These are phyloP conservation scores for Nepenthes gracilis DNA, from an alignment of 148 eudicot species.

Conservation along the genomic window DNA sequence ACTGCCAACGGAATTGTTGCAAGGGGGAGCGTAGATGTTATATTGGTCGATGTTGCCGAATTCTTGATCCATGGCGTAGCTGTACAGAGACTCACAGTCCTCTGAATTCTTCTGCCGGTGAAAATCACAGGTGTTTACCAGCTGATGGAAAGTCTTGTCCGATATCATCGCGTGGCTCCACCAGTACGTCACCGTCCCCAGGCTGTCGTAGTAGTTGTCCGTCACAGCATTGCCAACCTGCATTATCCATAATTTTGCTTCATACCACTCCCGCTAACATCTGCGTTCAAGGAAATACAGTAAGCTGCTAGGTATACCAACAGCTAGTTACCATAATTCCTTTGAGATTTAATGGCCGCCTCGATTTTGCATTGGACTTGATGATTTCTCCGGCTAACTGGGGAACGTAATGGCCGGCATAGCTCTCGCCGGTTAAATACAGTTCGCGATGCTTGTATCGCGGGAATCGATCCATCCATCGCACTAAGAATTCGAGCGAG, in stretches of 20 bases:
- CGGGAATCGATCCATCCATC: constrained; percentile 80
- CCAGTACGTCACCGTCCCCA: constrained; percentile 91
- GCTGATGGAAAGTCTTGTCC: constrained; percentile 52
- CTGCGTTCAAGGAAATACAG: too few relatives aligned
- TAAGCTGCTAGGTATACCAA: background rate
- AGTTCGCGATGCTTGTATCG: constrained; percentile 57
- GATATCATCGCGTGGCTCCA: constrained; percentile 99
- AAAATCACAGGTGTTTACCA: constrained; percentile 72
- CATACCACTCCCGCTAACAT: too few relatives aligned
- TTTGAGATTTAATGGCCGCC: constrained; percentile 57
- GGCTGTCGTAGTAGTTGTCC: constrained; percentile 85
- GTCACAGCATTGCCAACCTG: constrained; percentile 98
- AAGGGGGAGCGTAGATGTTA: constrained; percentile 88
- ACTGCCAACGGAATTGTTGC: constrained; percentile 50
- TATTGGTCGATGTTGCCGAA: constrained; percentile 93
- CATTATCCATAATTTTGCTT: background rate
- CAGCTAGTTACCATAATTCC: constrained; percentile 63
- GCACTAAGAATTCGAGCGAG: constrained; percentile 53
- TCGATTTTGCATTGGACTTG: constrained; percentile 36
- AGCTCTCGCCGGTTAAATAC: constrained; percentile 79
- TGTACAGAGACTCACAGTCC: constrained; percentile 67
- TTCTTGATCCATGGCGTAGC: constrained; percentile 87
- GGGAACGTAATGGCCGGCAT: constrained; percentile 95
- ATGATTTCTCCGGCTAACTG: constrained; percentile 70
- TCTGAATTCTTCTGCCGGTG: constrained; percentile 68